These are phyloP conservation scores for Annulohypoxylon stygium DNA, from an alignment of 495 filamentous ascomycete species.

Conservation along the genomic window DNA sequence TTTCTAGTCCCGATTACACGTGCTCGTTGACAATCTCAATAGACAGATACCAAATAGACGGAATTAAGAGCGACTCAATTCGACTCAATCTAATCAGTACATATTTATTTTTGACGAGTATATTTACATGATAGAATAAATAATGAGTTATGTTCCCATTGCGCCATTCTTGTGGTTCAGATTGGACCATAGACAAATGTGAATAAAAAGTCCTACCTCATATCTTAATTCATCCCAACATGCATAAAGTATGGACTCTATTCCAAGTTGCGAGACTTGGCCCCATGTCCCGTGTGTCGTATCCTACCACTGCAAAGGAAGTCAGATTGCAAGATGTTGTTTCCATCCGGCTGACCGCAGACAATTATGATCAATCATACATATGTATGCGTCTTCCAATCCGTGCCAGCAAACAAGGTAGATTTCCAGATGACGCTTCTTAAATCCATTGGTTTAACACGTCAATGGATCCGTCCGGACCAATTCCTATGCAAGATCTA, in stretches of 20 bases:
- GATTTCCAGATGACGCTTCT: background rate
- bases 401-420: background rate
- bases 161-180: background rate
- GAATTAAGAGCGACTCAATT: constrained; percentile 23
- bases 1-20: constrained; percentile 10
- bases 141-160: background rate
- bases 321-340: background rate
- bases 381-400: background rate
- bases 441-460: background rate
- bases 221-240: background rate
- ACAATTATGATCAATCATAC: constrained; percentile 7
- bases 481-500: background rate
- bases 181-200: background rate
- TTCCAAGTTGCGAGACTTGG: background rate
- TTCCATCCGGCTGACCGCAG: background rate
- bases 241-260: background rate
- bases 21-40: constrained; percentile 21
- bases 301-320: background rate
- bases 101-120: background rate
- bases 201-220: background rate
- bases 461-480: background rate
- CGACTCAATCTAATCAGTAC: background rate
- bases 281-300: background rate
- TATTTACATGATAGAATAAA: background rate
- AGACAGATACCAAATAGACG: constrained; percentile 47